These are phyloP conservation scores for Sphenostylis stenocarpa DNA, from an alignment of 306 rosid species.

Conservation along the genomic window DNA sequence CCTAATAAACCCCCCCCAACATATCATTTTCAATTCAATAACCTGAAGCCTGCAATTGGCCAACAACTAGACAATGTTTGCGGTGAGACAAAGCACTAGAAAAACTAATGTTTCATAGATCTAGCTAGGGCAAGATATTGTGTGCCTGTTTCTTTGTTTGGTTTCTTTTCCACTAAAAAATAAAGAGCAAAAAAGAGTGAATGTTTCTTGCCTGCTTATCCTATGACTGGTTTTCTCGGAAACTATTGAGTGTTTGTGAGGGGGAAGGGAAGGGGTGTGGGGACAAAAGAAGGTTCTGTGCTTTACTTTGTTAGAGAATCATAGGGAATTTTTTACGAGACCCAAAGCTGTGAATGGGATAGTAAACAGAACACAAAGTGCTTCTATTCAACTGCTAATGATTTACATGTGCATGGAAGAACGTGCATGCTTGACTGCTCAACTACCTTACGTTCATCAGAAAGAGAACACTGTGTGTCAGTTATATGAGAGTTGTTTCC, in stretches of 20 bases:
- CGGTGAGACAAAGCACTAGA: slow-evolving; percentile 30
- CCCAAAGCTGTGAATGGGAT: slow-evolving; percentile 40
- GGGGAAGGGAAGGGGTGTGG: slow-evolving; percentile 34
- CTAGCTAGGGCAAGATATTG: neutral
- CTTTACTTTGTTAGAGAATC: slow-evolving; percentile 42
- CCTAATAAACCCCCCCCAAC: slow-evolving; percentile 1
- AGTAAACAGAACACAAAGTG: slow-evolving; percentile 47
- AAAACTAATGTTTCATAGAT: slow-evolving; percentile 1
- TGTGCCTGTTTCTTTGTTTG: slow-evolving; percentile 32
- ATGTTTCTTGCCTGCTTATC: slow-evolving; percentile 36
- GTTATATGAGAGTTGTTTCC: neutral
- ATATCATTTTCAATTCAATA: slow-evolving; percentile 27
- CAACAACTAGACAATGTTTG: slow-evolving; percentile 26
- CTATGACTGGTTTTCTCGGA: slow-evolving; percentile 27
- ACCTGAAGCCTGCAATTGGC: slow-evolving; percentile 23
- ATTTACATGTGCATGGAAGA: slow-evolving; percentile 53
- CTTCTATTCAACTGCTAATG: slow-evolving; percentile 39
- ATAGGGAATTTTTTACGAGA: slow-evolving; percentile 39
- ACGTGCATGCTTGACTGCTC: slow-evolving; percentile 46
- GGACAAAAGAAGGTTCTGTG: slow-evolving; percentile 72
- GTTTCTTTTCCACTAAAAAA: slow-evolving; percentile 40
- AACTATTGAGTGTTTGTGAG: slow-evolving; percentile 23
- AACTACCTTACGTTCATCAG: slow-evolving; percentile 14
- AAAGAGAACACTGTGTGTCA: slow-evolving; percentile 23
- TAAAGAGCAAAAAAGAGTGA: slow-evolving; percentile 19